Base-by-base conservation (phyloP, 345 rosid genomes). In the Moringa oleifera region DNA sequence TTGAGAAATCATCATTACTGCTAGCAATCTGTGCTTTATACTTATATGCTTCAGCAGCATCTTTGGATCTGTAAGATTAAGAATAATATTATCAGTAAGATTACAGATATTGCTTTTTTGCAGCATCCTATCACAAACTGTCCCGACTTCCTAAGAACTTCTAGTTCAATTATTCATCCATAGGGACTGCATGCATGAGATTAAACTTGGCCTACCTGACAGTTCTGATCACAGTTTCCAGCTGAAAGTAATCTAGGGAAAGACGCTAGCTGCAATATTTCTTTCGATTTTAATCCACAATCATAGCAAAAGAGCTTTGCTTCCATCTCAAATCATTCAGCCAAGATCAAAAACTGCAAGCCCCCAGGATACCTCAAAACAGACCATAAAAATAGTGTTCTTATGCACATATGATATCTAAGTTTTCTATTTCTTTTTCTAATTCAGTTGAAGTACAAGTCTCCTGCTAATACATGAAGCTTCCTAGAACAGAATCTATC, bases 1-100 rank as follows among this genome's bases (percentile, higher is more conserved):
- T 83, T 8, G 79, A 73, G 49, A 67, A 57, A n/a, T 74, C 79
- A 67, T 65, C 71, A 23, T 68, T 51, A 55, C 55, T 25, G 11
- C 65, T 70, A 23, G 81, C 59, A 45, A 71, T 37, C 59, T 51
- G 31, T 0, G 70, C 68, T 25, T 55, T 46, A 70, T 68, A 70
- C 54, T 77, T 61, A 21, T 74, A 75, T 47, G 66, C 65, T 41
- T 52, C 9, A 56, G 61, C 67, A 63, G 52, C 70, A 64, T 60
- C 79, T 63, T 72, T n/a, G 58, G 71, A 61, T 72, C 86, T 84
- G 74, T 54, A 31, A 24, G 24, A 58, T 60, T 7, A 28, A 23
- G 61, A 16, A 16, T 49, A 41, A 41, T 41, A 1, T 41, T 15
- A 5, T 41, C 47, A 5, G 47, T 41, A 15, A 11, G 47, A 1